Percentiles rank a stretch among this genome's conserved stretches.
phyloP scores from a whole-genome alignment of 768 basidiomycete genomes.

The Cystofilobasidium macerans region DNA sequence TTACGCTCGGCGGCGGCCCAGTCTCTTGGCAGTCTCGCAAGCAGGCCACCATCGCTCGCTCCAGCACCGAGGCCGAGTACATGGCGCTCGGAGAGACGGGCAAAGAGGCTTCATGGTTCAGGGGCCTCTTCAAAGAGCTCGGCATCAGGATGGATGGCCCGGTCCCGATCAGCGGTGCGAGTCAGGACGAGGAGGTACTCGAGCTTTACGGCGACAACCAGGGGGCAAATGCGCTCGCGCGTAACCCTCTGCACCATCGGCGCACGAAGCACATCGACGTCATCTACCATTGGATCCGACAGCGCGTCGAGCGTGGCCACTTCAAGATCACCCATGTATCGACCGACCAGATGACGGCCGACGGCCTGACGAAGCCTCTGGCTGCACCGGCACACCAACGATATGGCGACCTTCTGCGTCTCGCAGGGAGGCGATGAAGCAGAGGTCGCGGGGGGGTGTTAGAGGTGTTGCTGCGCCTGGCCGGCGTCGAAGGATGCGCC shows the following conservation, averaged over 20 bases:
- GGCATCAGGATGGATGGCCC: constrained; percentile 10
- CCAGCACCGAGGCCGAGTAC: constrained; percentile 31
- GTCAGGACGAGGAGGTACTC: not conserved
- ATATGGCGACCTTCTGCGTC: not conserved
- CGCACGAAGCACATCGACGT: constrained; percentile 44
- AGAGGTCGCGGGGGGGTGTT: not conserved
- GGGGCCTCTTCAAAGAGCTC: constrained; percentile 15
- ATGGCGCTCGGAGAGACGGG: constrained; percentile 22
- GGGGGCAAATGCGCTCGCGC: constrained; percentile 37
- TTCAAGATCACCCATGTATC: constrained; percentile 36
- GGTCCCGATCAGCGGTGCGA: not conserved
- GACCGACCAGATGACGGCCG: constrained; percentile 39
- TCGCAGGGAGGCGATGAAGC: not conserved
- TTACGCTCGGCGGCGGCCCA: not conserved
- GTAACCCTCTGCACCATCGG: constrained; percentile 39
- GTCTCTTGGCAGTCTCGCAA: constrained; percentile 6
- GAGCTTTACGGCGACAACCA: constrained; percentile 40
- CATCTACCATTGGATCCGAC: constrained; percentile 40
- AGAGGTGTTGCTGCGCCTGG: no score
- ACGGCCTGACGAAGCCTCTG: constrained; percentile 42
- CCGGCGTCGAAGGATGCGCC: no score
- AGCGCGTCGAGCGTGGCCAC: constrained; percentile 31
- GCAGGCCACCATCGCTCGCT: constrained; percentile 10
- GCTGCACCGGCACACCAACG: not conserved
- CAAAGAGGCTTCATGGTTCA: constrained; percentile 19